Evolutionary conservation across 768 basidiomycete genomes (phyloP).

Genomic region (Tubosaeta brunneosetosa): DNA sequence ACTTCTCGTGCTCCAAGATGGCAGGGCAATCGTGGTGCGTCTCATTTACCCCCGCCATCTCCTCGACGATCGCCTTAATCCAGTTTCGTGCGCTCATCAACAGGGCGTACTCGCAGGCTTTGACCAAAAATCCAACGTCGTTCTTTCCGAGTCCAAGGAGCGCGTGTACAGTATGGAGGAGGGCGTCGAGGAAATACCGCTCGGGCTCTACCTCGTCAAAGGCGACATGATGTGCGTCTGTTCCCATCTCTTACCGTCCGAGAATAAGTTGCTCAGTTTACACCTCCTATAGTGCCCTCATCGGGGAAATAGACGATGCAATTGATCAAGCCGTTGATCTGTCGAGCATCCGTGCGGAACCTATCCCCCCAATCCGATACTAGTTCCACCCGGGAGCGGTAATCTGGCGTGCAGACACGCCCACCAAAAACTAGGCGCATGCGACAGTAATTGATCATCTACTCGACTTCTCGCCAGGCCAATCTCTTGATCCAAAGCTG

Average conservation of each 20-base stretch:
- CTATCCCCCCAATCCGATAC: conserved; percentile 78
- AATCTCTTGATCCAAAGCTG: background rate
- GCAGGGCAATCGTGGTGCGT: conserved; percentile 87
- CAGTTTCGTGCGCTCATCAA: background rate
- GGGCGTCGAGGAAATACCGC: conserved; percentile 88
- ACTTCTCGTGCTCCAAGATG: conserved; percentile 92
- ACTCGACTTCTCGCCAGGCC: background rate
- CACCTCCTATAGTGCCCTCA: conserved; percentile 51
- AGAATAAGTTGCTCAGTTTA: conserved; percentile 1
- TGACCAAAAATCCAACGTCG: conserved; percentile 95
- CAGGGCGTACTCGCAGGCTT: conserved; percentile 90
- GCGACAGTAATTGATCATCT: background rate
- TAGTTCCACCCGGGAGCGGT: conserved; percentile 25
- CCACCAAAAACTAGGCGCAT: background rate
- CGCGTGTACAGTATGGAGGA: conserved; percentile 89
- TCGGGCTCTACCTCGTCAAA: conserved; percentile 95
- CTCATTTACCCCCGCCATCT: background rate
- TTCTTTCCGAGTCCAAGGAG: conserved; percentile 91
- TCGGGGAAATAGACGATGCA: conserved; percentile 82
- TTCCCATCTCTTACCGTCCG: background rate
- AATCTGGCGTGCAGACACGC: background rate
- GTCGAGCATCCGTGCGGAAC: conserved; percentile 78
- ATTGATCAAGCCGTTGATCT: conserved; percentile 74
- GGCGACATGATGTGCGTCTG: conserved; percentile 92
- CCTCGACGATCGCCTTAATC: background rate